Evolutionary conservation across 441 rosid genomes (phyloP), one percentile per base, ranked within the genome.

Genomic region (Bocquillonia castaneifolia): DNA sequence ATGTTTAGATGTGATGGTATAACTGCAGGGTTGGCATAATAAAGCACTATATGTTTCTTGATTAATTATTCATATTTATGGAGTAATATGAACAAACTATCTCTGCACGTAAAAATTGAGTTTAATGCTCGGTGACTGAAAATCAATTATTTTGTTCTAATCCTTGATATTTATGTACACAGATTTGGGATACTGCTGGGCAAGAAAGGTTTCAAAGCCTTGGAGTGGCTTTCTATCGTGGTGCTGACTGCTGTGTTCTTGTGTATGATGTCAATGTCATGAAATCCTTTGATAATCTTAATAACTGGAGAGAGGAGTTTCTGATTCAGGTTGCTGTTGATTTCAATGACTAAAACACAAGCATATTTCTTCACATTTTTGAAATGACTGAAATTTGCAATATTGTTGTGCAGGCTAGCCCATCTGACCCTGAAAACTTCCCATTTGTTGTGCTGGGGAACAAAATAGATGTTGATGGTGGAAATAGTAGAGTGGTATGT

Each of bases 121-220:
- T 37, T 63, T 20, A 64, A 8, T 50, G 32, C 60, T 8, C 57
- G 31, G 34, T 26, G 42, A 34, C 23, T 52, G 23, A 14, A 54
- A 45, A 15, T 10, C 15, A 52, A 14, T 17, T 18, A 28, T 57
- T 45, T 71, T 62, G 26, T 60, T 48, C 34, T 34, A 29, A 32
- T 37, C 34, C 68, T 12, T 28, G 29, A 1, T 60, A 47, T 62
- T 50, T 32, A 17, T 59, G 1, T 51, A 25, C 67, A 53, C 67
- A 91, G 95, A 88, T 88, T 76, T 91, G 95, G 97, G 95, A 91
- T 77, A 88, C 97, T 29, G 95, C 93, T 22, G 87, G 87, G 44
- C 87, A 83, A 59, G 78, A 77, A 64, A 73, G 75, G 64, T 77
- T 77, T 29, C 77, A 73, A 55, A 77, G 80, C 45, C 80, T 77